These are phyloP conservation scores for Tephrocybe sp. DNA, from an alignment of 768 basidiomycete species.

Conservation along the genomic window DNA sequence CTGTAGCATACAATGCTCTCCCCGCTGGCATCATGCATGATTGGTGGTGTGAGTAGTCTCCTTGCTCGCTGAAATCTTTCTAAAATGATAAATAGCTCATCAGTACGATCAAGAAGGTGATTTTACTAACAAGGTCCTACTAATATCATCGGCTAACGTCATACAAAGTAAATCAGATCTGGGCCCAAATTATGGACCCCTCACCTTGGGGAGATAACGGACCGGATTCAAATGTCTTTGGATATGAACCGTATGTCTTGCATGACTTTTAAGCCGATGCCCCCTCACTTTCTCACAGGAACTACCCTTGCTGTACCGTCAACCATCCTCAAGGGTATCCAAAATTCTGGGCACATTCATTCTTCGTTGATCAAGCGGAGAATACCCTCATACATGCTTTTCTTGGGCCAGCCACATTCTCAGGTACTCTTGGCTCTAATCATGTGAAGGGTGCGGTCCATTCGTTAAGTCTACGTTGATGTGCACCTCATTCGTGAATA, in stretches of 20 bases:
- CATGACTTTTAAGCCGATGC: neutral
- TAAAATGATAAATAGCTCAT: slow-evolving; percentile 27
- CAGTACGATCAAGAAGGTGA: slow-evolving; percentile 44
- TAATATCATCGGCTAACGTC: neutral
- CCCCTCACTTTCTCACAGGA: slow-evolving; percentile 19
- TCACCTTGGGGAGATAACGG: slow-evolving; percentile 38
- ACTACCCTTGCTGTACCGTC: slow-evolving; percentile 45
- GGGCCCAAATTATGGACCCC: slow-evolving; percentile 39
- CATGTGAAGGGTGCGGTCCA: slow-evolving; percentile 28
- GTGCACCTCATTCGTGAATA: neutral
- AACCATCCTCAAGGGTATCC: slow-evolving; percentile 42
- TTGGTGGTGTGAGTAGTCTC: slow-evolving; percentile 31
- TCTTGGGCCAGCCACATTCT: slow-evolving; percentile 38
- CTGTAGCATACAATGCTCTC: slow-evolving; percentile 42
- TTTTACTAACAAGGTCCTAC: neutral
- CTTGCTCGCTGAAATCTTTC: neutral
- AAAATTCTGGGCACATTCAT: slow-evolving; percentile 43
- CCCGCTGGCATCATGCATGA: slow-evolving; percentile 39
- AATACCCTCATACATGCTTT: slow-evolving; percentile 34
- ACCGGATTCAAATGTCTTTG: slow-evolving; percentile 40
- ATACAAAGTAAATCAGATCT: slow-evolving; percentile 39
- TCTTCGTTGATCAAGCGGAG: slow-evolving; percentile 30
- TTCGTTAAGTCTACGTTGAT: neutral
- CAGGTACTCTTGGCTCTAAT: slow-evolving; percentile 33
- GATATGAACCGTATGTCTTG: slow-evolving; percentile 38